Percentiles rank a stretch among this genome's conserved stretches.
Evolutionary conservation across 345 rosid genomes (phyloP).

Genomic region (Gossypium turneri): DNA sequence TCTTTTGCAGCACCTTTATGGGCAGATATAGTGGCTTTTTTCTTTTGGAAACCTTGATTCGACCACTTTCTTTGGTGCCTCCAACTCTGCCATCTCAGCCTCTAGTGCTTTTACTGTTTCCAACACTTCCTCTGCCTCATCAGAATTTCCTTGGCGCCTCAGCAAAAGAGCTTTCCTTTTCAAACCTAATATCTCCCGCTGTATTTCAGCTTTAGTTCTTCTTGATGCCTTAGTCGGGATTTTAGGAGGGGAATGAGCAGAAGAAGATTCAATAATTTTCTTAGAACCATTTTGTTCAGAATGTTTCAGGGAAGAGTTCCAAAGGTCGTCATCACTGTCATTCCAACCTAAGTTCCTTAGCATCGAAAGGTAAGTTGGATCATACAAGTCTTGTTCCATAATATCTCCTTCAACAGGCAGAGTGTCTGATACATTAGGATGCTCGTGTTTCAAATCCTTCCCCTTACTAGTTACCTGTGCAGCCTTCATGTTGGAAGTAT

Average conservation of each 20-base stretch:
- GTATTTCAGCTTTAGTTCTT: conserved; percentile 69
- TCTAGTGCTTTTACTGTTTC: conserved; percentile 55
- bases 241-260: conserved; percentile 21
- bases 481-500: conserved; percentile 31
- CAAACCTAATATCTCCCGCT: conserved; percentile 44
- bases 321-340: conserved; percentile 37
- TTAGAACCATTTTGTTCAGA: conserved; percentile 25
- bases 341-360: conserved; percentile 65
- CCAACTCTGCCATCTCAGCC: conserved; percentile 52
- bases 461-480: conserved; percentile 14
- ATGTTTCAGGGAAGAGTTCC: conserved; percentile 19
- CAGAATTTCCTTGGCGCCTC: conserved; percentile 67
- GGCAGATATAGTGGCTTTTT: conserved; percentile 11
- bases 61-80: conserved; percentile 38
- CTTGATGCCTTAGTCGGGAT: conserved; percentile 24
- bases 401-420: conserved; percentile 41
- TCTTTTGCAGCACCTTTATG: conserved; percentile 24
- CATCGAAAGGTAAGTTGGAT: conserved; percentile 53
- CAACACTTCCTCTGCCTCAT: conserved; percentile 72
- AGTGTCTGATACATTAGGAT: conserved; percentile 24
- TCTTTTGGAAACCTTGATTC: conserved; percentile 24
- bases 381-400: conserved; percentile 64
- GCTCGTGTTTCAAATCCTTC: conserved; percentile 19
- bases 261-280: conserved; percentile 17
- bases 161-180: conserved; percentile 63